A percentile compares a stretch with the other conserved stretches of the same genome.
Evolutionary conservation across 192 early-diverging fungal species (phyloP).

Genomic region (Backusella tarrabulga): DNA sequence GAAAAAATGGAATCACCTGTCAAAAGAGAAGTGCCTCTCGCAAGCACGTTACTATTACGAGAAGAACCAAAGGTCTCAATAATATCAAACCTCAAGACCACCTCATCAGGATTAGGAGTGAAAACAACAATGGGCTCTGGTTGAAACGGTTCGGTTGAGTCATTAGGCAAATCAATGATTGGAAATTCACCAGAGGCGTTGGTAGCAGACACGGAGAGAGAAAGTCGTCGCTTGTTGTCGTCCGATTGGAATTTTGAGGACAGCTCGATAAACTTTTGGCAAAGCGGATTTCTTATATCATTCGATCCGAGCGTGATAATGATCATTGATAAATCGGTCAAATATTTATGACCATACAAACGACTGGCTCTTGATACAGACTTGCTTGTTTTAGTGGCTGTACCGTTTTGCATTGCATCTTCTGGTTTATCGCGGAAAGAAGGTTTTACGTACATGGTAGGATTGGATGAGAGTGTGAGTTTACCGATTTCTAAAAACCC

Average conservation of each 20-base stretch:
- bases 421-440: background rate
- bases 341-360: conserved; percentile 59
- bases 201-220: conserved; percentile 55
- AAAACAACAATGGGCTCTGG: conserved; percentile 60
- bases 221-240: conserved; percentile 22
- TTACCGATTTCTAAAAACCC: conserved; percentile 51
- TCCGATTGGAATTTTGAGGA: conserved; percentile 28
- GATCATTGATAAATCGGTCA: conserved; percentile 60
- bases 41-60: conserved; percentile 43
- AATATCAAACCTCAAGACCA: conserved; percentile 56
- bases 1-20: conserved; percentile 47
- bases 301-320: conserved; percentile 63
- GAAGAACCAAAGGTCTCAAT: conserved; percentile 53
- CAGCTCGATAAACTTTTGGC: conserved; percentile 44
- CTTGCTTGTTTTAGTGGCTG: conserved; percentile 18
- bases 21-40: conserved; percentile 55
- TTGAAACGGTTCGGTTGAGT: conserved; percentile 24
- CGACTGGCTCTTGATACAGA: conserved; percentile 41
- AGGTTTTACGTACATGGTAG: background rate
- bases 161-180: conserved; percentile 54
- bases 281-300: conserved; percentile 45
- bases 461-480: conserved; percentile 40
- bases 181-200: conserved; percentile 59
- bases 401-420: background rate
- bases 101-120: conserved; percentile 44